Evolutionary conservation across 129 eudicot species (phyloP), one percentile per base, ranked within the genome.

Genomic region (Flaveria linearis): DNA sequence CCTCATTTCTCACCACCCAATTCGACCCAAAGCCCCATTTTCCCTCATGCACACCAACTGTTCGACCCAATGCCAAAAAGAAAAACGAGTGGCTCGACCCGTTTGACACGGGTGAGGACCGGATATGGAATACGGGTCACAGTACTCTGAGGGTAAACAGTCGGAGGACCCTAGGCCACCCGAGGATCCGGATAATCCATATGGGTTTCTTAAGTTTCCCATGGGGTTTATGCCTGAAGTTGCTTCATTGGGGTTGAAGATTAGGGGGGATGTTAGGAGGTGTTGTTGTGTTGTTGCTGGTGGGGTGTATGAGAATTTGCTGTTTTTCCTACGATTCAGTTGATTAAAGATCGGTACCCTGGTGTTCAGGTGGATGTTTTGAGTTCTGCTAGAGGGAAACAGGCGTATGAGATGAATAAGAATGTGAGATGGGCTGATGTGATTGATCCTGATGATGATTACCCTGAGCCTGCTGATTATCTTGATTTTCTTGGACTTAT

Each of bases 371-470:
- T 93, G n/a, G 98, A 93, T 72, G 69, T 93, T 10, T 7, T 93
- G 9, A 76, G 91, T 4, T 61, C 96, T 1, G 87, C 88, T 10
- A 88, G 98, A 82, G 98, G 98, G 58, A 93, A 90, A 49, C 98
- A 93, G 74, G 51, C 84, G 15, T 93, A 85, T 76, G 98, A 93
- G 85, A 42, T 93, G 83, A 93, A 93, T 55, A 93, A 93, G 75
- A 93, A 93, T 87, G 98, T 93, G 17, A 88, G 98, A 80, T 93
- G 96, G 95, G 96, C 97, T 70, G 77, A 83, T 86, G 96, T 74
- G 62, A 84, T 80, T 62, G 98, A 93, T 77, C 83, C 85, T 0
- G 98, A 93, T 20, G 85, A 86, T 72, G 80, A 88, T 76, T 93
- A 80, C 61, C 95, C 96, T 43, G 98, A 88, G 11, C 95, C 98